phyloP scores from a whole-genome alignment of 257 asterid genomes.

The Rauvolfia tetraphylla region DNA sequence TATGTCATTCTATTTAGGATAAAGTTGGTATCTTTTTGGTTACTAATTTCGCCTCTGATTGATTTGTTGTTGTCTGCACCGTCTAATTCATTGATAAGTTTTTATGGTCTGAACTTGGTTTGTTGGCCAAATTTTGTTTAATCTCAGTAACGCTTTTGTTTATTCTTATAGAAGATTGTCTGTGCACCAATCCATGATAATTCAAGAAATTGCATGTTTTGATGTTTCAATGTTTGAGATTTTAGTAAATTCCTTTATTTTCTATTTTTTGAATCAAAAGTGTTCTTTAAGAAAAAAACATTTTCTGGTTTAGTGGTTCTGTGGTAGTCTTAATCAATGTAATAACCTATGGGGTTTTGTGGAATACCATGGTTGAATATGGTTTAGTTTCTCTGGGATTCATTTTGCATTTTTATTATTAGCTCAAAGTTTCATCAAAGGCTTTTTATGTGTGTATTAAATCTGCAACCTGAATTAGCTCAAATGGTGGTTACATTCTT shows the following conservation, averaged over 20 bases:
- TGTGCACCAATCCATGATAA: not conserved
- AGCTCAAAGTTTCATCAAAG: not conserved
- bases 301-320: not conserved
- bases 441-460: not conserved
- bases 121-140: not conserved
- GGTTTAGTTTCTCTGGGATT: not conserved
- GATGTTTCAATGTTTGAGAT: not conserved
- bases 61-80: not conserved
- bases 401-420: not conserved
- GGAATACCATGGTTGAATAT: not conserved
- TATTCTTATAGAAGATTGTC: not conserved
- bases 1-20: not conserved
- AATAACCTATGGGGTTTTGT: not conserved
- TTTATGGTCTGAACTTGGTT: not conserved
- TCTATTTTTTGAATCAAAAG: not conserved
- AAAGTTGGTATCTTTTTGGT: constrained; percentile 5
- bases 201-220: not conserved
- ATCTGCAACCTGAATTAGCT: not conserved
- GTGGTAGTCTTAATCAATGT: not conserved
- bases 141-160: no score
- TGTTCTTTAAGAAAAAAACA: not conserved
- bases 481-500: no score
- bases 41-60: not conserved
- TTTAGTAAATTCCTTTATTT: not conserved
- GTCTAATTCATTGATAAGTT: no score